Base-by-base conservation (phyloP, 352 stramenopile genomes). In the Globisporangium ultimum region DNA sequence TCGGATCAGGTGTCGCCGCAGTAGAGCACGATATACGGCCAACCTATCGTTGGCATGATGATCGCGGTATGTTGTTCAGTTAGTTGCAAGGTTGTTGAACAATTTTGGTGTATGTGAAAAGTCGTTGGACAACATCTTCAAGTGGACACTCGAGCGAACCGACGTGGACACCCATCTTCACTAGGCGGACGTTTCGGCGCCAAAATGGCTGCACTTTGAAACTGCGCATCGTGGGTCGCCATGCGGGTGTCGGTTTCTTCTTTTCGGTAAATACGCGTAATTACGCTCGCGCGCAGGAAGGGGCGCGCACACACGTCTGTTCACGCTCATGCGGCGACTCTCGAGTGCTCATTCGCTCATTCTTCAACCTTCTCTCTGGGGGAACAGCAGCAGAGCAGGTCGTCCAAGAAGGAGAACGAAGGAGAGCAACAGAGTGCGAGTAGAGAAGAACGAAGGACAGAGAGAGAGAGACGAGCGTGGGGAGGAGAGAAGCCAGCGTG, bases 211-310 rank as follows among this genome's bases (percentile, higher is more conserved):
- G 7, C 28, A 36, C 28, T 36, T 36, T 36, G 28, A 36, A 36
- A 36, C 5, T 10, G 28, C 28, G 7, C 28, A 1, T 8, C 28
- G 28, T 5, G 9, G 28, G 28, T 36, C 28, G 28, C 28, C 28
- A 36, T 36, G 28, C 4, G 28, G 7, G 28, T 36, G 28, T 36
- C 28, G 7, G 28, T 36, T 36, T 36, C 5, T 6, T 10, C 28
- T 36, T 8, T 36, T 36, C 28, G n/a, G 51, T 38, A 38, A 48
- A 46, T 54, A 59, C 38, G 45, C 24, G 38, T 55, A 60, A 60
- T 60, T 60, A 60, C 54, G 34, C 22, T 52, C 40, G 42, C 3
- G 45, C 7, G 28, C 28, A 24, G 17, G 38, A 58, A 34, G 36
- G 17, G 54, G 4, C 54, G 24, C 54, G 12, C 24, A 12, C 38